Evolutionary conservation across 257 asterid genomes (phyloP), one percentile per base, ranked within the genome.

Genomic region (Fraxinus excelsior): DNA sequence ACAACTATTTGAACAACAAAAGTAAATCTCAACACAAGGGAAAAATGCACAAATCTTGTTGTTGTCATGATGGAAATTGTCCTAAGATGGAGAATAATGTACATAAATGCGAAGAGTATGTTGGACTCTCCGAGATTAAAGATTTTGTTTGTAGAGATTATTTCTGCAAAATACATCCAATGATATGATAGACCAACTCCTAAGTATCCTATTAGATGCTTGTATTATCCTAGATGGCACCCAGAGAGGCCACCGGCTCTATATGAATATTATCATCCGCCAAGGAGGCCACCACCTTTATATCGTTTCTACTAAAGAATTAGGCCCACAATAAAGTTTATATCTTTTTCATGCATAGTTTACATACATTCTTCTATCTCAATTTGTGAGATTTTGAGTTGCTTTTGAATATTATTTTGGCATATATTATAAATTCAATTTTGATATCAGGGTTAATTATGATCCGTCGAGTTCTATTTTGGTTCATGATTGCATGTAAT

Each of bases 41-140:
- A 3, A 73, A 73, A 25, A 10, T 6, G 19, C 80, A 76, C 65
- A 34, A 25, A 11, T 29, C 74, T 13, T 72, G 80, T 49, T 74
- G 78, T 68, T 51, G 79, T 62, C 65, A 67, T 12, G 78, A 82
- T 19, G 26, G 34, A 26, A 58, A 58, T 12, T 79, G 58, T n/a
- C 84, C 71, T n/a, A 65, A 72, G 76, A 73, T 13, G 74, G 70
- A 70, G 73, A 83, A 64, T 79, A 68, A 25, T 21, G 66, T 7
- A 31, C 87, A 86, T 75, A 83, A 32, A 46, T 68, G 82, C 14
- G 86, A 86, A 80, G 25, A 82, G 3, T 77, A 81, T 25, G 82
- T 0, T 8, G 29, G 21, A 5, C 71, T 56, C 5, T 68, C 84
- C 5, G 23, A 2, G 7, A 3, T 71, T 28, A 67, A 77, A 38